phyloP scores from a whole-genome alignment of 1,284 basidiomycete genomes.

The Boletellus deceptivus region DNA sequence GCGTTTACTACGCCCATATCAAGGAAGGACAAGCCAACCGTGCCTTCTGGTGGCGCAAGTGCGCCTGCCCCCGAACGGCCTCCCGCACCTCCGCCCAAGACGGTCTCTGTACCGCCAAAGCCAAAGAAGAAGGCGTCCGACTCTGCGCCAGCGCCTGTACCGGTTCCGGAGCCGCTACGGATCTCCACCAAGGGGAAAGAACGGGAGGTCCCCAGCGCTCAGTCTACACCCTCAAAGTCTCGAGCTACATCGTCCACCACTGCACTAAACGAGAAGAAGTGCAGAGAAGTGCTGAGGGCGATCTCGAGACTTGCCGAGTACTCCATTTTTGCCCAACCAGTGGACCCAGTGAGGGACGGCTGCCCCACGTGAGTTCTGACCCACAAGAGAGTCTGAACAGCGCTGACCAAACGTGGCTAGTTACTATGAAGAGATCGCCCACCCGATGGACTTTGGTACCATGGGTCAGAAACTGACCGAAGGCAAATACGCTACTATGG shows the following conservation, averaged over 20 bases:
- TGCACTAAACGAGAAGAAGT: constrained; percentile 77
- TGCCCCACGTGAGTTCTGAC: constrained; percentile 77
- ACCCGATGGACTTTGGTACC: constrained; percentile 95
- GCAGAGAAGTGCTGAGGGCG: constrained; percentile 66
- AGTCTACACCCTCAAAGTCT: constrained; percentile 40
- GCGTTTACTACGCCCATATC: constrained; percentile 53
- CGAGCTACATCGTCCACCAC: constrained; percentile 45
- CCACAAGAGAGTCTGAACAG: neutral
- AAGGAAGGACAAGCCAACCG: constrained; percentile 53
- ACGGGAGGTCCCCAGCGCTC: constrained; percentile 41
- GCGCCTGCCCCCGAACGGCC: constrained; percentile 30
- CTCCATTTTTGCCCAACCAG: constrained; percentile 79
- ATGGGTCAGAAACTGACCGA: constrained; percentile 71
- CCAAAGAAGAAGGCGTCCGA: constrained; percentile 43
- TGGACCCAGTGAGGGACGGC: constrained; percentile 80
- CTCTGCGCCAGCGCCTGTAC: constrained; percentile 26
- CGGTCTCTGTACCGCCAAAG: constrained; percentile 30
- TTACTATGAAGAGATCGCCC: constrained; percentile 89
- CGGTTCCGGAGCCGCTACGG: constrained; percentile 36
- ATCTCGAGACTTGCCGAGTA: constrained; percentile 71
- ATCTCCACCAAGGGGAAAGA: constrained; percentile 65
- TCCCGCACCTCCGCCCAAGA: constrained; percentile 27
- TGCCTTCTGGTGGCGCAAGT: constrained; percentile 23
- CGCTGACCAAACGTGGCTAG: constrained; percentile 39
- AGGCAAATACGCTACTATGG: constrained; percentile 74